These are phyloP conservation scores for Pulicaria dysenterica DNA, from an alignment of 129 eudicot genomes.

Conservation along the genomic window DNA sequence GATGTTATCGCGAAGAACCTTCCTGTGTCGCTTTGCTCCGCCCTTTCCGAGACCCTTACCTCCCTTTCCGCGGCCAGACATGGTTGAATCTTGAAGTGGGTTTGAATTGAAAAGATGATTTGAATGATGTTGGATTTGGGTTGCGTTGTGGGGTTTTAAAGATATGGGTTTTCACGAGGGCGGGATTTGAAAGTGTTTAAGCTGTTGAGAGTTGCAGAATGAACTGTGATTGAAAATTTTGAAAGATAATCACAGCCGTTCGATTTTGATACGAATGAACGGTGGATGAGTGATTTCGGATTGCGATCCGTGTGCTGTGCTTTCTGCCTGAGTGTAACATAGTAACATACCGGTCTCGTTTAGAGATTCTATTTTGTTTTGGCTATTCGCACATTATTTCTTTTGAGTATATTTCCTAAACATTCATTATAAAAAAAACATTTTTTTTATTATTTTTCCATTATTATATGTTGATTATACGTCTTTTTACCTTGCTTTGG, in stretches of 20 bases:
- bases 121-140: neutral
- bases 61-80: constrained; percentile 59
- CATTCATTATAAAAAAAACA: too few relatives aligned
- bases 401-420: too few relatives aligned
- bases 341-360: neutral
- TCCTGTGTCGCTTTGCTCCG: constrained; percentile 61
- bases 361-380: neutral
- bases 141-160: constrained; percentile 8
- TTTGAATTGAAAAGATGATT: neutral
- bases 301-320: constrained; percentile 36
- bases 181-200: constrained; percentile 15
- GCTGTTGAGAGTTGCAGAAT: neutral
- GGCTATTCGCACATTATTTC: too few relatives aligned
- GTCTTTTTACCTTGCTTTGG: too few relatives aligned
- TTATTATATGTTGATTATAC: too few relatives aligned
- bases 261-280: constrained; percentile 31
- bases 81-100: neutral
- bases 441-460: too few relatives aligned
- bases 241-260: constrained; percentile 19
- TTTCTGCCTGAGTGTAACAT: constrained; percentile 14
- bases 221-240: constrained; percentile 5
- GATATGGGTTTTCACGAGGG: constrained; percentile 25
- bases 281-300: neutral
- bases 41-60: constrained; percentile 68
- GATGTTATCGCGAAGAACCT: constrained; percentile 59